Base-by-base conservation (phyloP, 2,329 filamentous ascomycete species). In the Bipolaris gigantea region DNA sequence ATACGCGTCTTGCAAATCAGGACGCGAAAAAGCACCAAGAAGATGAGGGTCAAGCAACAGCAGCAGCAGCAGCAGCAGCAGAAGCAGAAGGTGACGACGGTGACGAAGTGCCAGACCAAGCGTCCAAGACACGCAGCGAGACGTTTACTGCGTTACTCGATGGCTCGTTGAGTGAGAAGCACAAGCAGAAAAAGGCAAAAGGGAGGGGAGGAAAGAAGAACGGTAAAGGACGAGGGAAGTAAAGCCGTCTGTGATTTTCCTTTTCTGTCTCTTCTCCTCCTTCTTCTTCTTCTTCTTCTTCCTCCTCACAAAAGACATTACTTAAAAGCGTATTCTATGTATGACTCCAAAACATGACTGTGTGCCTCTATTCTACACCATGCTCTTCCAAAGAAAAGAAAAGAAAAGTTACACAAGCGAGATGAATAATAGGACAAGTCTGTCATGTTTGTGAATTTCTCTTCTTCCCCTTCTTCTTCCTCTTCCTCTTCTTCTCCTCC, bases 51-150 rank as follows among this genome's bases (percentile, higher is more conserved):
- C n/a, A n/a, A n/a, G n/a, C n/a, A n/a, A 27, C 13, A 23, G 18
- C n/a, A n/a, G n/a, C n/a, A n/a, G n/a, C n/a, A 18, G 33, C 16
- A 38, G 35, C 41, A 16, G 43, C 48, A 30, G 53, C 45, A 3
- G 13, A 34, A 34, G 19, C 8, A 8, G 25, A 15, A 18, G 13
- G 21, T 47, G 7, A 25, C 2, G 25, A 15, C 25, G 13, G 23
- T 47, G 7, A 21, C 36, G 5, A 51, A 6, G 47, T 46, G 15
- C 45, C 57, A 11, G 41, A 53, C 4, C 25, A 43, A 1, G 63
- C 60, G 13, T 59, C 66, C 13, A 63, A 63, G 43, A 63, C 66
- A 4, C 62, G 59, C 8, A 66, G 62, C 39, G 64, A 67, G 53
- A 64, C 62, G 2, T 69, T 69, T 44, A 62, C 58, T 11, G 62